phyloP scores from a whole-genome alignment of 2,329 filamentous ascomycete genomes.

The Daldinia sp. region DNA sequence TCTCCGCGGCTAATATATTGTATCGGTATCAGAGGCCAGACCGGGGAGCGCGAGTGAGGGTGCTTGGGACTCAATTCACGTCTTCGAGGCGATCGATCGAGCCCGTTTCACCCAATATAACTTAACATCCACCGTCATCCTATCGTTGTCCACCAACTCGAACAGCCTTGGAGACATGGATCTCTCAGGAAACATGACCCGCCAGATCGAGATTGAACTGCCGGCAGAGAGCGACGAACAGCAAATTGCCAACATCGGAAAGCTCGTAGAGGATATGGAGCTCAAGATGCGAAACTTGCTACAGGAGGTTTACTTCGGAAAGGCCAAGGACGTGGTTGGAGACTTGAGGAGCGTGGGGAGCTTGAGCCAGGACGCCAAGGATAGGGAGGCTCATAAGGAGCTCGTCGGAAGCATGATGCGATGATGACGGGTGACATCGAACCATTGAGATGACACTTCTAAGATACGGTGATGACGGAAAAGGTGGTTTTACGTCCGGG shows the following conservation, averaged over 20 bases:
- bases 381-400: slow-evolving; percentile 86
- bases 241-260: slow-evolving; percentile 94
- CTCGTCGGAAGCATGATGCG: slow-evolving; percentile 72
- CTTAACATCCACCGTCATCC: slow-evolving; percentile 94
- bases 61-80: slow-evolving; percentile 98
- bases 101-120: slow-evolving; percentile 95
- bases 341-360: slow-evolving; percentile 88
- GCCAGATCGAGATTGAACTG: slow-evolving; percentile 92
- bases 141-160: slow-evolving; percentile 76
- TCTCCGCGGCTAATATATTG: slow-evolving; percentile 23
- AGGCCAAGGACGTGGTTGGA: slow-evolving; percentile 97
- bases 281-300: slow-evolving; percentile 98
- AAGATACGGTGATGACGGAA: slow-evolving; percentile 12
- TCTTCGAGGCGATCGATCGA: slow-evolving; percentile 95
- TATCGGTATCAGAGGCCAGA: slow-evolving; percentile 63
- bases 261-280: slow-evolving; percentile 98
- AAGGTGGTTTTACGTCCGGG: slow-evolving; percentile 6
- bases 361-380: slow-evolving; percentile 83
- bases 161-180: slow-evolving; percentile 81
- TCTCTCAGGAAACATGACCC: slow-evolving; percentile 96
- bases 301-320: slow-evolving; percentile 99
- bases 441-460: neutral
- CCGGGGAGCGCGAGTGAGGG: slow-evolving; percentile 74
- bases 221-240: slow-evolving; percentile 88
- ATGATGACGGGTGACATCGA: slow-evolving; percentile 35